These are phyloP conservation scores for Rhododendron molle DNA, from an alignment of 148 eudicot genomes.

Conservation along the genomic window DNA sequence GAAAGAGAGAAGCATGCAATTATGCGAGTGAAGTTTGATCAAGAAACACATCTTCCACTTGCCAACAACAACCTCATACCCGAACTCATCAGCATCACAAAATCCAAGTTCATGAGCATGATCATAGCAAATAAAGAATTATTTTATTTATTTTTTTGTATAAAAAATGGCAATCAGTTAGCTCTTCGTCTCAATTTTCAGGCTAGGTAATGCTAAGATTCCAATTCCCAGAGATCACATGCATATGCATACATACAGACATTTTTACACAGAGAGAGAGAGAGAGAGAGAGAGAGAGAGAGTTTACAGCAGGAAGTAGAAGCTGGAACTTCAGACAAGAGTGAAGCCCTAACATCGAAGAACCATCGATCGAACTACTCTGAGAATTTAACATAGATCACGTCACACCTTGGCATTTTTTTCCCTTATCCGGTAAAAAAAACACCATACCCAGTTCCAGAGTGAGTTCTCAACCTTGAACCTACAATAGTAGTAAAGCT, in stretches of 20 bases:
- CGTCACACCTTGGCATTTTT: not conserved
- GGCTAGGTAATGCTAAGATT: not conserved
- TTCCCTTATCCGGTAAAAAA: not conserved
- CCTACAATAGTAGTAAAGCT: too few relatives aligned
- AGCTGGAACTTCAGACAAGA: not conserved
- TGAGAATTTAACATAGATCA: not conserved
- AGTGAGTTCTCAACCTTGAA: too few relatives aligned
- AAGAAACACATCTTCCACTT: not conserved
- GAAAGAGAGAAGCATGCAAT: not conserved
- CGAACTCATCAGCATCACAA: not conserved
- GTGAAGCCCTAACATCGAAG: not conserved
- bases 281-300: slow-evolving; percentile 2
- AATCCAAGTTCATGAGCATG: not conserved
- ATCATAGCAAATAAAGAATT: not conserved
- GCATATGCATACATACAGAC: not conserved
- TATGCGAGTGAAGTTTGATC: not conserved
- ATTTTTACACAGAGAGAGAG: not conserved
- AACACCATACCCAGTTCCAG: not conserved
- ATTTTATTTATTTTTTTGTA: not conserved
- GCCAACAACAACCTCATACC: not conserved
- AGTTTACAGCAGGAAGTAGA: not conserved
- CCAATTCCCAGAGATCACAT: not conserved
- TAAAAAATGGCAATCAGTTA: not conserved
- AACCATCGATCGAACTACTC: not conserved
- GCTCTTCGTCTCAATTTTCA: not conserved